A percentile compares a stretch with the other conserved stretches of the same genome.
Conservation (phyloP, 768 basidiomycete genomes). For the Kwoniella pini region DNA sequence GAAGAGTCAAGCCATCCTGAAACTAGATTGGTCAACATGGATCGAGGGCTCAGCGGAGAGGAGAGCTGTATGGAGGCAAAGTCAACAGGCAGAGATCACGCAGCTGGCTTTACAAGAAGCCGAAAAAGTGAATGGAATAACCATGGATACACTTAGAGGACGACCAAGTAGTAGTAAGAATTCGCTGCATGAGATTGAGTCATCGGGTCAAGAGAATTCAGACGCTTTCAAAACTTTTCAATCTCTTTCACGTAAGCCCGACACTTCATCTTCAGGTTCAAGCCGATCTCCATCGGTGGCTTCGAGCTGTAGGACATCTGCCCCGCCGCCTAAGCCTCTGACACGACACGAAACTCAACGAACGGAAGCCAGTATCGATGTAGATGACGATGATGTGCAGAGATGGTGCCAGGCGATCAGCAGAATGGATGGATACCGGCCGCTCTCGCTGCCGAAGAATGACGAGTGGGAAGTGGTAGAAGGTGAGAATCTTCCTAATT, state of each 20-base stretch:
- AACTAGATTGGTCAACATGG: conserved; percentile 34
- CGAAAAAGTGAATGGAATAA: no score
- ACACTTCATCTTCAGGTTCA: not conserved
- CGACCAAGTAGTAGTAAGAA: no score
- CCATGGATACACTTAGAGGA: no score
- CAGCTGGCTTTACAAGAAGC: not conserved
- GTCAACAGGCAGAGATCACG: not conserved
- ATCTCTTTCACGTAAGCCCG: no score
- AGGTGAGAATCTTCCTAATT: conserved; percentile 21
- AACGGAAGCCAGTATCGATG: not conserved
- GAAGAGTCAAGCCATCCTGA: conserved; percentile 19
- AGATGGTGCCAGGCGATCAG: conserved; percentile 16
- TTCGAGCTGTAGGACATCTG: conserved; percentile 7
- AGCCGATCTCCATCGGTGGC: conserved; percentile 13
- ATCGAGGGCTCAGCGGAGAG: conserved; percentile 14
- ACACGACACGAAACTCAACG: not conserved
- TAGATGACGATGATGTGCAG: not conserved
- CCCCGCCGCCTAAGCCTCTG: not conserved
- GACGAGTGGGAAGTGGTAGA: conserved; percentile 44
- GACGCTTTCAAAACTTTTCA: no score
- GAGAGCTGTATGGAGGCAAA: conserved; percentile 22
- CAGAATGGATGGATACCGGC: conserved; percentile 9
- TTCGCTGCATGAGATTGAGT: no score
- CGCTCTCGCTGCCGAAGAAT: not conserved
- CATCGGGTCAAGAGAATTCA: not conserved